These are phyloP conservation scores for Elaeis guineensis DNA, from an alignment of 176 grass and related monocot species.

Conservation along the genomic window DNA sequence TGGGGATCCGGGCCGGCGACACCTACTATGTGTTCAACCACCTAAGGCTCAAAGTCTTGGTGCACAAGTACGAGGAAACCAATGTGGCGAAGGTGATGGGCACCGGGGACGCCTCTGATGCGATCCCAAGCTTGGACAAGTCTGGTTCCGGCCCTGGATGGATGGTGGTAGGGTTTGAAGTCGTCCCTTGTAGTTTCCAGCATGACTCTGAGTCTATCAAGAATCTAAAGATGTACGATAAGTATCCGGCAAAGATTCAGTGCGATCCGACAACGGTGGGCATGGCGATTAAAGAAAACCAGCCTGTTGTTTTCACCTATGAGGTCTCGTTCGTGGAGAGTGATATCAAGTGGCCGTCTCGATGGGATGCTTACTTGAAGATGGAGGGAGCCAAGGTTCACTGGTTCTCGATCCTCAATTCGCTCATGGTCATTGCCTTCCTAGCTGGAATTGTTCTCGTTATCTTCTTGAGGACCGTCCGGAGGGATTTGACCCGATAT, in stretches of 20 bases:
- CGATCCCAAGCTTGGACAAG: slow-evolving; percentile 17
- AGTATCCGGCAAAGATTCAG: slow-evolving; percentile 36
- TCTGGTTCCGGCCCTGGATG: slow-evolving; percentile 18
- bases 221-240: slow-evolving; percentile 38
- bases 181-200: slow-evolving; percentile 56
- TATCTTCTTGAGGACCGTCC: slow-evolving; percentile 58
- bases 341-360: slow-evolving; percentile 75
- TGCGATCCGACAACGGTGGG: slow-evolving; percentile 57
- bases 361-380: slow-evolving; percentile 79
- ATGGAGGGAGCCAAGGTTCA: slow-evolving; percentile 89
- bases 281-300: slow-evolving; percentile 56
- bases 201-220: slow-evolving; percentile 44
- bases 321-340: slow-evolving; percentile 65
- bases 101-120: slow-evolving; percentile 40
- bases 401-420: slow-evolving; percentile 87
- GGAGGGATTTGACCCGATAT: slow-evolving; percentile 59
- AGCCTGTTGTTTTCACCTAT: slow-evolving; percentile 64
- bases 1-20: slow-evolving; percentile 44
- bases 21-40: slow-evolving; percentile 81
- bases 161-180: slow-evolving; percentile 80
- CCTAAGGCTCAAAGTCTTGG: slow-evolving; percentile 67
- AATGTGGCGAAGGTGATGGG: slow-evolving; percentile 54
- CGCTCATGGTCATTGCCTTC: slow-evolving; percentile 79
- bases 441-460: slow-evolving; percentile 69
- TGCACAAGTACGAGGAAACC: slow-evolving; percentile 62